Base-by-base conservation (phyloP, 108 stramenopile species). In the Cyclostephanos tholiformis region DNA sequence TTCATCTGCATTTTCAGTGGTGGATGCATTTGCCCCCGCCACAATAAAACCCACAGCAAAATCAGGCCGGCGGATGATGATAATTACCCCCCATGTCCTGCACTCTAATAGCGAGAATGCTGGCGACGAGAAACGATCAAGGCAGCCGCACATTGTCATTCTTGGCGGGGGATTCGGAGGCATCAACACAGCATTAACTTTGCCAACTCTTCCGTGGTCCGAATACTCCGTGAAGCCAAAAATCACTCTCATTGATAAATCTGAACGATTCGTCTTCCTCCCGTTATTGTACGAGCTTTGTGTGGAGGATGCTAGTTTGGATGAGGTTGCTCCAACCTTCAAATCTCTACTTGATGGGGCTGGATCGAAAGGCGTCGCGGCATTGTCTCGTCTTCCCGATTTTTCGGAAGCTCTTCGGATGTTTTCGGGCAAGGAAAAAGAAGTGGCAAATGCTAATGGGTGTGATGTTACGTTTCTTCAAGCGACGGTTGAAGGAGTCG, bases 201-300 rank as follows among this genome's bases (percentile, higher is more conserved):
- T 89, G 10, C 71, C 80, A 43, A 56, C 72, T 51, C 73, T 84
- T 9, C 82, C 85, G 27, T 81, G 80, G 65, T 61, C 82, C 1
- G 62, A 66, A 65, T 23, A 50, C 32, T 39, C 66, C 51, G 70
- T 79, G 30, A 58, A 71, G 63, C 82, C 88, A 19, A 70, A 67
- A 32, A 85, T 96, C 25, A 89, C 88, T 16, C 65, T 96, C 0
- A 84, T 96, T 29, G 93, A 94, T 64, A 85, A 85, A 66, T 86
- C 88, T 3, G 91, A 92, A 62, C 71, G 86, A 61, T 96, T 96
- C 68, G 91, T 93, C 5, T 96, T 96, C 80, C 78, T 94, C 49
- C 95, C 95, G 0, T 79, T 96, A 14, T 69, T 96, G 32, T 96
- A 94, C 67, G 95, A 96, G 76, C 73, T 93, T 36, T 89, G 90